Conservation (phyloP, 345 rosid species). For the Ceriops tagal region DNA sequence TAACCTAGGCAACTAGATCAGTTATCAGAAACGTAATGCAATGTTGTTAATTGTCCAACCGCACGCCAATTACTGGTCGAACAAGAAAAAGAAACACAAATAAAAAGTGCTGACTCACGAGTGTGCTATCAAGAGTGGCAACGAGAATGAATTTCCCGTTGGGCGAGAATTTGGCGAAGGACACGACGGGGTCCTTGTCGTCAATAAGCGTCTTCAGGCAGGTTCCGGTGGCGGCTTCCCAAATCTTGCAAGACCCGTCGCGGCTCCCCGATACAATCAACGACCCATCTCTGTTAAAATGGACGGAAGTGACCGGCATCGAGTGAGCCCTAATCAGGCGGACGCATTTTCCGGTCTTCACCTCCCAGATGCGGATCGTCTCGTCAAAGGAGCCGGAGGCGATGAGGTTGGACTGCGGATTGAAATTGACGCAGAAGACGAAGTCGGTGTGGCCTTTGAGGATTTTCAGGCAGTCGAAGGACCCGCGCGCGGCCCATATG, state of each 20-base stretch:
- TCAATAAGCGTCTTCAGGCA: conserved; percentile 78
- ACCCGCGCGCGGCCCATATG: conserved; percentile 85
- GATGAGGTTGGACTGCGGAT: conserved; percentile 75
- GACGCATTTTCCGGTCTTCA: conserved; percentile 72
- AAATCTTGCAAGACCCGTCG: conserved; percentile 88
- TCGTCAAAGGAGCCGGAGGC: conserved; percentile 90
- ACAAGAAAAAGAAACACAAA: background rate
- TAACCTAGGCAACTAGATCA: too few relatives aligned
- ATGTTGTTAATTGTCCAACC: too few relatives aligned
- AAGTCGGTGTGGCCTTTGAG: conserved; percentile 69
- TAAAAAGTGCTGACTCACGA: conserved; percentile 45
- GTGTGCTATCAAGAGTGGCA: conserved; percentile 80
- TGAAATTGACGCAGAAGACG: conserved; percentile 92
- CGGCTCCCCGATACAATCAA: conserved; percentile 87
- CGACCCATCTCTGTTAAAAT: conserved; percentile 88
- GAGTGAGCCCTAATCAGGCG: conserved; percentile 66
- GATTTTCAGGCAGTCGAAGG: conserved; percentile 80
- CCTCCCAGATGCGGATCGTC: conserved; percentile 89
- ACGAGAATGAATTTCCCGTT: conserved; percentile 88
- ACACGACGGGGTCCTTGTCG: conserved; percentile 68
- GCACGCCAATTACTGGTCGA: background rate
- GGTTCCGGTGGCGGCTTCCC: conserved; percentile 77
- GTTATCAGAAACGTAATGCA: too few relatives aligned
- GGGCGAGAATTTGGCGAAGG: conserved; percentile 90
- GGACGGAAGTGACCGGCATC: conserved; percentile 75